Evolutionary conservation across 345 rosid genomes (phyloP).

Genomic region (Corchorus capsularis): DNA sequence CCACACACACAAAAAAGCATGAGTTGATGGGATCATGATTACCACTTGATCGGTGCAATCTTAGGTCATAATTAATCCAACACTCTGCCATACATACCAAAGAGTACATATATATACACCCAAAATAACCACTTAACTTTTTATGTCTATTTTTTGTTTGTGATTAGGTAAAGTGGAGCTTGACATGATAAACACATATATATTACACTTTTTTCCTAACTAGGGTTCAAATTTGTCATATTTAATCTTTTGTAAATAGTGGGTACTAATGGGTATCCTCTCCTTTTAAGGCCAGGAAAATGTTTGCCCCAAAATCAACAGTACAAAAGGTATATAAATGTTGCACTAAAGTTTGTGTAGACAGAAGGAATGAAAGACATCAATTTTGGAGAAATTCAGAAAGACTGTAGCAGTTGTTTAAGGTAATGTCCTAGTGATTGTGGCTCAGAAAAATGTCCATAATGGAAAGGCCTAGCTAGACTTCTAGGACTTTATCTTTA

Average conservation of each 20-base stretch:
- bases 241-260: neutral
- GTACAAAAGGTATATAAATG: neutral
- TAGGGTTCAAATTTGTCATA: neutral
- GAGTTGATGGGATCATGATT: constrained; percentile 36
- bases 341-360: constrained; percentile 6
- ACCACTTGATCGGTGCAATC: constrained; percentile 35
- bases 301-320: neutral
- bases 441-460: neutral
- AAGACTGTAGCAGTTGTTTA: neutral
- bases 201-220: neutral
- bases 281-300: neutral
- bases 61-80: constrained; percentile 36
- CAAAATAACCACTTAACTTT: neutral
- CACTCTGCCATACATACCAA: constrained; percentile 22
- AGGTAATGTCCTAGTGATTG: constrained; percentile 17
- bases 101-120: neutral
- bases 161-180: neutral
- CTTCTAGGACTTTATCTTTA: neutral
- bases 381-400: constrained; percentile 5
- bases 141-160: neutral
- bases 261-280: neutral
- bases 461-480: neutral
- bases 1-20: constrained; percentile 26
- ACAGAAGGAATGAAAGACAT: constrained; percentile 11
- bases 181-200: constrained; percentile 5